Evolutionary conservation across 2,329 filamentous ascomycete species (phyloP), one percentile per base, ranked within the genome.

Genomic region (Fusarium longipes): DNA sequence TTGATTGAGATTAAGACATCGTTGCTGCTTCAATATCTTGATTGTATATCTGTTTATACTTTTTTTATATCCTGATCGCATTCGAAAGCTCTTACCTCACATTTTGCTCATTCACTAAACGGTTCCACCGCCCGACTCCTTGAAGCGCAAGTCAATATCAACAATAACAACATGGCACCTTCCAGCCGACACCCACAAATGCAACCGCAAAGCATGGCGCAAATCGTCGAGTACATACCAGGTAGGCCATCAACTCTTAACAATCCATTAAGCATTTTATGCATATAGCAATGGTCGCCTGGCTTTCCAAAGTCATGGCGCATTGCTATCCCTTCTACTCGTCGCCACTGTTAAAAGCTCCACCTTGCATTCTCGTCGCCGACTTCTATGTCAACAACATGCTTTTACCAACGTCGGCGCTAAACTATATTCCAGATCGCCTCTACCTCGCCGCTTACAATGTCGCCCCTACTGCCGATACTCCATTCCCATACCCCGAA

Each of bases 211-310:
- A 91, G 89, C 80, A 87, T 92, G 82, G 93, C 93, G 66, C 93
- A 97, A 82, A 89, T 97, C 73, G 94, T 97, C 77, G 94, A 97
- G 83, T 97, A 97, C 80, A 97, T 97, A 74, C 92, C 93, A 83
- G 92, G 93, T 97, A 85, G 30, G 45, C n/a, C 3, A 75, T 87
- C 51, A 45, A 45, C n/a, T 45, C 29, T 20, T 14, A 35, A 24
- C 10, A 15, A 45, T 51, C 29, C 49, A 35, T n/a, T n/a, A 50
- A 38, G 54, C 36, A 63, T 49, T 40, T 36, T 36, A 48, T 39
- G 51, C 30, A 57, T 48, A 12, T 15, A 45, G 27, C 47, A 49
- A 63, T 63, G 52, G 54, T 49, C 33, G 17, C 52, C 64, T 52
- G 62, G 52, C 36, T 51, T 42, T 63, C 38, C 39, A 48, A 43